Evolutionary conservation across 106 monocot species (phyloP).

Genomic region (Allium sativum): DNA sequence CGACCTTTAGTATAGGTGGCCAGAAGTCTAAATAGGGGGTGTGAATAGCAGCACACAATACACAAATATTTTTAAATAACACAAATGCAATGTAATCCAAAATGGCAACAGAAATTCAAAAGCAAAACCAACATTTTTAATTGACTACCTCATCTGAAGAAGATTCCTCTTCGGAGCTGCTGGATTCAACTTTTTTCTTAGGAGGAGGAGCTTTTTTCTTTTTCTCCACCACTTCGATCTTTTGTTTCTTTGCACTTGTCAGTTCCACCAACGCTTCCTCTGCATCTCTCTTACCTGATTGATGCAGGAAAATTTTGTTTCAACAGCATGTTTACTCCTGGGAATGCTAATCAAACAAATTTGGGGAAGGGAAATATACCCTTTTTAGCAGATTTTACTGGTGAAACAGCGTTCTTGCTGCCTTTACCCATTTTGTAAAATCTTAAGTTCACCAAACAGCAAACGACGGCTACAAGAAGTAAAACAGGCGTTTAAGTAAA

Average conservation of each 20-base stretch:
- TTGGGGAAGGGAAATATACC: constrained; percentile 15
- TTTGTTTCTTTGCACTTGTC: constrained; percentile 47
- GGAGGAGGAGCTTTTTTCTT: constrained; percentile 21
- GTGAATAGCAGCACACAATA: too few relatives aligned
- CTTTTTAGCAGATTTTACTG: constrained; percentile 35
- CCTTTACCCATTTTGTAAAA: constrained; percentile 41
- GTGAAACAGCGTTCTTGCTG: constrained; percentile 34
- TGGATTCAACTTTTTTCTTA: constrained; percentile 31
- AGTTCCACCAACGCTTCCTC: constrained; percentile 40
- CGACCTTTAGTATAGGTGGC: too few relatives aligned
- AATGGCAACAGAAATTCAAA: background rate
- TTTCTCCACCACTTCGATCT: constrained; percentile 25
- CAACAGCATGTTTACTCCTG: too few relatives aligned
- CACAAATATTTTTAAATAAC: too few relatives aligned
- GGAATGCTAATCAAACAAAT: background rate
- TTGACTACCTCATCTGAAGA: constrained; percentile 49
- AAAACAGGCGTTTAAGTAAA: background rate
- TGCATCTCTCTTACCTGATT: constrained; percentile 54
- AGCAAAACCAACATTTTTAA: background rate
- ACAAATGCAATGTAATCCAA: background rate
- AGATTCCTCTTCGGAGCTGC: constrained; percentile 36
- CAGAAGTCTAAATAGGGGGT: too few relatives aligned
- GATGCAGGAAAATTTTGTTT: background rate
- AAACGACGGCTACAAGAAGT: background rate
- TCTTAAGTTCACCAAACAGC: background rate